Base-by-base conservation (phyloP, 2,329 filamentous ascomycete genomes). In the Scytalidium sp. region DNA sequence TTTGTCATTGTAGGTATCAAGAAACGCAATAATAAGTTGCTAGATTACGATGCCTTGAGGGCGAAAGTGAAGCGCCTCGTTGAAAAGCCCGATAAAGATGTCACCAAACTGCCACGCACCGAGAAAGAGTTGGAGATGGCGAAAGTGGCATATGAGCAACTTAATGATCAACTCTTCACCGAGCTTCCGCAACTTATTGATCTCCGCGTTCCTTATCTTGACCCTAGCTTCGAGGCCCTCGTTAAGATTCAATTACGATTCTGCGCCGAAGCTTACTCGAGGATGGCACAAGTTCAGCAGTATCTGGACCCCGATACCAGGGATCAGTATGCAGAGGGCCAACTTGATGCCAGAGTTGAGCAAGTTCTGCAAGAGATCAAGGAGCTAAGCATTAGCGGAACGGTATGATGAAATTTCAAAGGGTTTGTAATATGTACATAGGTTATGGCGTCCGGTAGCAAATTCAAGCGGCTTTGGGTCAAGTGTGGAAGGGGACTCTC, bases 281-380 rank as follows among this genome's bases (percentile, higher is more conserved):
- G 94, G 43, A 99, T 99, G 94, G 94, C 95, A 21, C 95, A 99
- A 75, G 95, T 99, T 50, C 94, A 99, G 74, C 94, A 99, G 73
- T 97, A 97, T 68, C 79, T 99, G 25, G 94, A 97, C 67, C 88
- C 93, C 23, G 91, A 96, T 65, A 97, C 93, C 46, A 81, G 94
- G 69, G 94, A 99, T 58, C 88, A 97, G 71, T 99, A 99, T 70
- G 94, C 94, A 1, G 85, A 91, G 61, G 94, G 94, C 21, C 89
- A 97, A 58, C 74, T 99, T 60, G 94, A 99, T 68, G 87, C 85
- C 53, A 77, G 90, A 57, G 94, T 99, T 23, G 94, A 99, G 72
- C 87, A 97, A 71, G 94, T 97, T 40, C 68, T 99, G 71, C 92
- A 97, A 66, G 92, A 99, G 76, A 99, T 99, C 69, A 79, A 94